Evolutionary conservation across 495 filamentous ascomycete genomes (phyloP), one percentile per base, ranked within the genome.

Genomic region (Durotheca rogersii): DNA sequence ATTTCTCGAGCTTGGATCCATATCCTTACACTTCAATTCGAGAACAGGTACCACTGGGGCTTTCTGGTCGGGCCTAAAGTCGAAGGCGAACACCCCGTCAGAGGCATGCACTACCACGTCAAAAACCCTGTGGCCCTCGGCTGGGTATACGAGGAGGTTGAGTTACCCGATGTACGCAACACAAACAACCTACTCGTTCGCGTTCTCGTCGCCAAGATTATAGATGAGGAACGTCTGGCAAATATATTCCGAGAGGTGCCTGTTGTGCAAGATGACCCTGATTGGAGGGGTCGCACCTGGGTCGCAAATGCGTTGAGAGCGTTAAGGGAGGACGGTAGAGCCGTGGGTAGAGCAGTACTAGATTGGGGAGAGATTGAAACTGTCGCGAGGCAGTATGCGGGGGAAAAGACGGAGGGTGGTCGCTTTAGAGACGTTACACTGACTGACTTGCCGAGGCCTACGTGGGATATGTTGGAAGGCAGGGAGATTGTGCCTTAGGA

Each of bases 221-320:
- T 50, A 33, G 56, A 77, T 39, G 46, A 49, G 39, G 27, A 53
- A 12, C 61, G 58, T 4, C 39, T 70, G 23, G 41, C 61, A 4
- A 44, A 62, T 6, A 63, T 70, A 14, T 36, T 78, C 14, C 58
- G 58, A 33, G 61, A 44, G 9, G 65, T 60, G 4, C 67, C 71
- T 27, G 58, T 76, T 19, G 36, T 57, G 27, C 59, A 65, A 45
- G 52, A 52, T 20, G 38, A 67, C 25, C 31, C 36, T 10, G 65
- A 57, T 9, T 78, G 67, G 68, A 74, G 71, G 37, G 77, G 70
- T 51, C 61, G 69, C 0, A 20, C 19, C 7, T 79, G 71, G 76
- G 66, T 74, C 9, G 57, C 65, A 36, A 66, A 74, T 33, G 74
- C 71, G 2, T 37, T 72, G 42, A 47, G 65, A 34, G 47, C 12